Percentiles rank a stretch among this genome's conserved stretches.
Conservation (phyloP, 1,284 basidiomycete genomes). For the Apiotrichum domesticum region DNA sequence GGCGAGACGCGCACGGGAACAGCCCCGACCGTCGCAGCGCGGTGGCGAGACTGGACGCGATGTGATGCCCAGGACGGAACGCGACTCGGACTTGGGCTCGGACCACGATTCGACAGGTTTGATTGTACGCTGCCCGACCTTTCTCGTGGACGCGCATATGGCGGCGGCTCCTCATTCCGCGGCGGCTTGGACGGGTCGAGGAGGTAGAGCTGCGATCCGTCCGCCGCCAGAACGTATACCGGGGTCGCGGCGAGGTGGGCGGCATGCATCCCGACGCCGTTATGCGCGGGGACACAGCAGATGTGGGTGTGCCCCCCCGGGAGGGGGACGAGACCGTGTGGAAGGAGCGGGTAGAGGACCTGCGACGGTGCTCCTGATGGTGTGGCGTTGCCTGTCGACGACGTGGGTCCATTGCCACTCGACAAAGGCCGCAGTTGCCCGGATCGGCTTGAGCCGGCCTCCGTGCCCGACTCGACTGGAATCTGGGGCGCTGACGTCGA, state of each 20-base stretch:
- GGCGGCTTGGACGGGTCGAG: slow-evolving; percentile 31
- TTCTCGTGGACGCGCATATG: slow-evolving; percentile 17
- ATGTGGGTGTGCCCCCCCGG: background rate
- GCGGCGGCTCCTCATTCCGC: slow-evolving; percentile 36
- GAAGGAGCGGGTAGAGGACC: no score
- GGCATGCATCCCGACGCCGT: background rate
- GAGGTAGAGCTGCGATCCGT: slow-evolving; percentile 37
- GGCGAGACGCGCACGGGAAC: background rate
- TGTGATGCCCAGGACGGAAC: background rate
- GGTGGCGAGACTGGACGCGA: slow-evolving; percentile 14
- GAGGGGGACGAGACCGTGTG: no score
- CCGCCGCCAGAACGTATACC: slow-evolving; percentile 42
- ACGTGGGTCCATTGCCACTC: no score
- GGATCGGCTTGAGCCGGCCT: background rate
- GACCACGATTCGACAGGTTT: no score
- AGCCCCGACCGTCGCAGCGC: background rate
- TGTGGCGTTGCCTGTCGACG: no score
- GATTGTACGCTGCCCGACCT: no score
- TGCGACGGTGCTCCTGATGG: no score
- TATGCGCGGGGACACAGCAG: background rate
- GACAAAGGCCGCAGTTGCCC: no score
- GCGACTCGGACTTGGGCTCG: no score
- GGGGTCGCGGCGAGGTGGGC: slow-evolving; percentile 2
- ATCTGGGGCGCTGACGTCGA: no score
- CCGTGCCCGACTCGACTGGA: background rate